Evolutionary conservation across 225 moss, liverwort and hornwort species (phyloP).

Genomic region (Polytrichum commune): DNA sequence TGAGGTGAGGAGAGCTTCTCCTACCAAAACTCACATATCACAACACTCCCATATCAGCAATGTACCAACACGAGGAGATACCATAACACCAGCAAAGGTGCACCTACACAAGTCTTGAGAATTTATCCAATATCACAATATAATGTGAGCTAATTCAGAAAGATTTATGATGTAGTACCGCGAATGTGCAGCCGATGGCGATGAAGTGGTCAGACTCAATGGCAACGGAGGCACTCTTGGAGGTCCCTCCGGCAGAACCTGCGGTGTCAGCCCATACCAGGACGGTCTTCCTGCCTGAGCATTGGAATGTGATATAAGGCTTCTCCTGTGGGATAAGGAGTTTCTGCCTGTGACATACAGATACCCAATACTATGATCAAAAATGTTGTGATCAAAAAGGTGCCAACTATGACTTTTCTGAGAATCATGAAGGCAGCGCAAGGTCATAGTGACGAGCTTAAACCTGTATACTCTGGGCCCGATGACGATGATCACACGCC

Average conservation of each 20-base stretch:
- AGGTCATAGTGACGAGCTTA: background rate
- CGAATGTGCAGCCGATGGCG: slow-evolving; percentile 1
- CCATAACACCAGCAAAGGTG: too few relatives aligned
- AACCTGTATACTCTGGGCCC: background rate
- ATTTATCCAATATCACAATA: too few relatives aligned
- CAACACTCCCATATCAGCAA: too few relatives aligned
- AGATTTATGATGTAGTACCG: background rate
- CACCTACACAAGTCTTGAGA: too few relatives aligned
- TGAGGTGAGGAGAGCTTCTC: too few relatives aligned
- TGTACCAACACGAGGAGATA: too few relatives aligned
- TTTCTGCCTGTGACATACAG: background rate
- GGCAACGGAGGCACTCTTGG: slow-evolving; percentile 1
- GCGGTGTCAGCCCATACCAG: slow-evolving; percentile 2
- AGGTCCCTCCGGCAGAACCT: background rate
- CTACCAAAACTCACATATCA: too few relatives aligned
- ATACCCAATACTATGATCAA: background rate
- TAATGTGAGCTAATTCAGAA: rapidly evolving
- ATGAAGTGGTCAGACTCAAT: slow-evolving; percentile 3
- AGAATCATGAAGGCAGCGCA: too few relatives aligned
- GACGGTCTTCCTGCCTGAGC: background rate
- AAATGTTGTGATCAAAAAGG: too few relatives aligned
- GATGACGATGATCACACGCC: background rate
- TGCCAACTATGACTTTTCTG: too few relatives aligned
- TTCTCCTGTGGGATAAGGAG: background rate
- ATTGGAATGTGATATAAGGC: slow-evolving; percentile 6